Evolutionary conservation across 2,329 filamentous ascomycete species (phyloP), one percentile per base, ranked within the genome.

Genomic region (Beauveria brongniartii): DNA sequence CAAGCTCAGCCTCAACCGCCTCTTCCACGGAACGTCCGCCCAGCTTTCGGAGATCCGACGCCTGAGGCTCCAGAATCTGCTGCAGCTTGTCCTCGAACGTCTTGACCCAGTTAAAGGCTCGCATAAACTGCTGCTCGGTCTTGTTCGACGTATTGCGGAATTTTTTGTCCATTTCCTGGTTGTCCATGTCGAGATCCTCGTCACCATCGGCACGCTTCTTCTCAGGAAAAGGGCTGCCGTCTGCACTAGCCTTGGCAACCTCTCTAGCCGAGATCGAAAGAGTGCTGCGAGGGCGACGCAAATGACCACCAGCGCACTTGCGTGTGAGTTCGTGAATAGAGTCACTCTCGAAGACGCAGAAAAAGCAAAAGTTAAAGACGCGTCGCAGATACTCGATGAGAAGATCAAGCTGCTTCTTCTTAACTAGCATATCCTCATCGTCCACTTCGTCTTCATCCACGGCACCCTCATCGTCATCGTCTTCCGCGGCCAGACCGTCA

Each of bases 331-430:
- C 94, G 70, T 99, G 94, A 24, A 97, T 88, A 0, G 93, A 97
- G 73, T 99, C 94, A 70, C 92, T 94, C 75, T 99, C 94, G 67
- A 99, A 97, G 5, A 99, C 95, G 73, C 94, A 99, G 79, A 97
- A 99, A 80, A 99, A 97, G 78, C 94, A 99, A 77, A 99, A 97
- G 76, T 94, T 97, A 81, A 95, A 96, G 57, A 99, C 94, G 18
- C 94, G 88, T 57, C 94, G 91, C 63, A 99, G 82, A 72, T 99
- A 99, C 76, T 99, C 94, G 58, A 97, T 94, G 73, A 96, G 82
- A 41, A 99, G 80, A 75, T 99, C 94, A 55, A 99, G 84, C 70
- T 94, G 92, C 80, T 99, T 97, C 83, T 97, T 97, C 80, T 96
- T 94, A 46, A 87, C 83, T 59, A 97, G 74, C 44, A 97, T 79